Conservation (phyloP, 2,329 filamentous ascomycete genomes). For the Cercospora sp. region DNA sequence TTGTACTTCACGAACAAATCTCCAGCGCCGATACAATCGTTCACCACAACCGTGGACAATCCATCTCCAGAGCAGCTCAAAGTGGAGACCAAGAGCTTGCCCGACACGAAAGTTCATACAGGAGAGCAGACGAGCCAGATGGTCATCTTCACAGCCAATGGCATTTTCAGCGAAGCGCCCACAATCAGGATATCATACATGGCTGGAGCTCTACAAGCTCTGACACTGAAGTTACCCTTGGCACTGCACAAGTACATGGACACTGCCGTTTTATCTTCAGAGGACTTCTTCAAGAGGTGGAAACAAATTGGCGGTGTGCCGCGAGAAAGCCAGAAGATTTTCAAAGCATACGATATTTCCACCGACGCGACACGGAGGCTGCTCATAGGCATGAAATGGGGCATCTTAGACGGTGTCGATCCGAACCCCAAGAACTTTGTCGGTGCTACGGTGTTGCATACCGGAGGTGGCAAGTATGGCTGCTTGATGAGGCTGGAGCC, state of each 20-base stretch:
- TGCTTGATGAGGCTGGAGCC: slow-evolving; percentile 92
- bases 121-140: slow-evolving; percentile 86
- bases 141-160: slow-evolving; percentile 86
- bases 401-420: slow-evolving; percentile 79
- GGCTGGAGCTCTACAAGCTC: slow-evolving; percentile 85
- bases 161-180: slow-evolving; percentile 77
- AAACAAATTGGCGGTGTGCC: slow-evolving; percentile 92
- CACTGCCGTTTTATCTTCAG: slow-evolving; percentile 75
- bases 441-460: slow-evolving; percentile 83
- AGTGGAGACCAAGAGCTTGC: slow-evolving; percentile 83
- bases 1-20: slow-evolving; percentile 96
- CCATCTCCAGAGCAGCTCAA: slow-evolving; percentile 66
- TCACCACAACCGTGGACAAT: slow-evolving; percentile 93
- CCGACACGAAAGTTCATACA: slow-evolving; percentile 75
- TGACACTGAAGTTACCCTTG: slow-evolving; percentile 88
- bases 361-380: slow-evolving; percentile 69
- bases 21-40: slow-evolving; percentile 77
- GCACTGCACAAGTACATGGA: slow-evolving; percentile 97
- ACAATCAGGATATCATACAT: slow-evolving; percentile 94
- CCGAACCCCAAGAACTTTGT: slow-evolving; percentile 93
- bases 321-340: slow-evolving; percentile 84
- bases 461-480: slow-evolving; percentile 85
- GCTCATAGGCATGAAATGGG: slow-evolving; percentile 87
- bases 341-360: slow-evolving; percentile 67
- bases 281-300: slow-evolving; percentile 99